Conservation (phyloP, 2,329 filamentous ascomycete genomes). For the Cyphellophora attinorum region DNA sequence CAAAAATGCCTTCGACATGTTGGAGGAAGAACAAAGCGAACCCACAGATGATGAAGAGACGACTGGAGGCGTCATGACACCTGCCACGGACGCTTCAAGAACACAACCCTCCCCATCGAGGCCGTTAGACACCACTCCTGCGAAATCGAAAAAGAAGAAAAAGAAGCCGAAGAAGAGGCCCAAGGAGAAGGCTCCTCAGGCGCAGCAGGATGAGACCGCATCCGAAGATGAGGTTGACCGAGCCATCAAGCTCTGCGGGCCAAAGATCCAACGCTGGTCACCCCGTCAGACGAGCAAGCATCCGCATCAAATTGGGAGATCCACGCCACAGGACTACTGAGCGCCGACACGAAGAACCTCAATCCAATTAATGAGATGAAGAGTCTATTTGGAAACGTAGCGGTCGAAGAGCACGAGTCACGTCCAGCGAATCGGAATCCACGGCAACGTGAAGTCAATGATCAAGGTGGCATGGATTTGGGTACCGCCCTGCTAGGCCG, state of each 20-base stretch:
- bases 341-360: slow-evolving; percentile 61
- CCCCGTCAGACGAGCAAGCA: slow-evolving; percentile 17
- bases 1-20: slow-evolving; percentile 42
- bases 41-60: slow-evolving; percentile 25
- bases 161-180: slow-evolving; percentile 48
- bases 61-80: slow-evolving; percentile 22
- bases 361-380: slow-evolving; percentile 90
- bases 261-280: slow-evolving; percentile 19
- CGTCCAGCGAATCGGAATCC: slow-evolving; percentile 26
- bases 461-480: slow-evolving; percentile 39
- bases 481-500: slow-evolving; percentile 47
- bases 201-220: slow-evolving; percentile 13
- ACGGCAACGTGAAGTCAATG: slow-evolving; percentile 30
- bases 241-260: slow-evolving; percentile 41
- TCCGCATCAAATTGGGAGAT: slow-evolving; percentile 24
- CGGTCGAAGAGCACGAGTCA: slow-evolving; percentile 49
- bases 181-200: slow-evolving; percentile 22
- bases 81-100: slow-evolving; percentile 10
- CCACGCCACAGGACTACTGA: slow-evolving; percentile 45
- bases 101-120: slow-evolving; percentile 8
- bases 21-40: slow-evolving; percentile 36
- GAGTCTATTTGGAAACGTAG: slow-evolving; percentile 57
- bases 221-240: slow-evolving; percentile 57
- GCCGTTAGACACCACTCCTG: slow-evolving; percentile 6
- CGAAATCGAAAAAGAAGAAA: slow-evolving; percentile 44